Conservation (phyloP, 2,329 filamentous ascomycete genomes). For the Scortechinia acanthostroma region DNA sequence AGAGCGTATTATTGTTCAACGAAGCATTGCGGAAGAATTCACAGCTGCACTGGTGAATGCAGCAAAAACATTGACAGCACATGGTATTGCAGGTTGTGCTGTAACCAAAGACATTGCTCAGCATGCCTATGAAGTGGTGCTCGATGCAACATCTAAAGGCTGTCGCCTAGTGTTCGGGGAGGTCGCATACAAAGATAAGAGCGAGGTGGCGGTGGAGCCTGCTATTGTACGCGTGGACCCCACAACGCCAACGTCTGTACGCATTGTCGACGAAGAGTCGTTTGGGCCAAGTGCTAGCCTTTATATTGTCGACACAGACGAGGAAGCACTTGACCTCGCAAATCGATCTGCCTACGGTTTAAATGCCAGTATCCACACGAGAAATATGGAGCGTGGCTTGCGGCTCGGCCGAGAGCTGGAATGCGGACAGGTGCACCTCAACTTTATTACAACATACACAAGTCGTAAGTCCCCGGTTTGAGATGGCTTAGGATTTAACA, state of each 20-base stretch:
- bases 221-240: conserved; percentile 44
- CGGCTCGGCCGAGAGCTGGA: too few relatives aligned
- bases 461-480: too few relatives aligned
- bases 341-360: conserved; percentile 62
- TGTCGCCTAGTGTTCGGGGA: too few relatives aligned
- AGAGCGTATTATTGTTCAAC: conserved; percentile 18
- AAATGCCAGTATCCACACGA: too few relatives aligned
- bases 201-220: conserved; percentile 30
- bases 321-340: conserved; percentile 49
- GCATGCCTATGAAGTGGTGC: background rate
- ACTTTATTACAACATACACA: too few relatives aligned
- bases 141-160: too few relatives aligned
- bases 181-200: background rate
- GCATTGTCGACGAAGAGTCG: conserved; percentile 49
- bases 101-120: background rate
- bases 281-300: conserved; percentile 55
- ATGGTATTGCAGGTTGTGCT: too few relatives aligned
- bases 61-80: background rate
- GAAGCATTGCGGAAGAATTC: conserved; percentile 4
- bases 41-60: background rate
- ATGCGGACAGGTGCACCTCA: too few relatives aligned
- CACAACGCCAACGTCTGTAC: too few relatives aligned
- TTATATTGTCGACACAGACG: conserved; percentile 40
- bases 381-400: too few relatives aligned
- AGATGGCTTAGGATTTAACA: too few relatives aligned